phyloP scores from a whole-genome alignment of 257 asterid species.

The Nicotiana obtusifolia region DNA sequence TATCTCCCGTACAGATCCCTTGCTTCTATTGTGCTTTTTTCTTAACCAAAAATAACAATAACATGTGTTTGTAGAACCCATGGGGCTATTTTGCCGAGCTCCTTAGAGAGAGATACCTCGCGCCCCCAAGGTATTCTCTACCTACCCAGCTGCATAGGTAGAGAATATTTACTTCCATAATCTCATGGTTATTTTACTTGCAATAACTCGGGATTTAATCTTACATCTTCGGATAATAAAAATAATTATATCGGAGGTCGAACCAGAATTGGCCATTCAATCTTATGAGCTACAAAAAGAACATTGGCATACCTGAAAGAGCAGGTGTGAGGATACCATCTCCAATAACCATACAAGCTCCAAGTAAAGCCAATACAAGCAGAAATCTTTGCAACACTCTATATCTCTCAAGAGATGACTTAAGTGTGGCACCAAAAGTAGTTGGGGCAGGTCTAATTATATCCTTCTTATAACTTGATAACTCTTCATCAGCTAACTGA shows the following conservation, averaged over 20 bases:
- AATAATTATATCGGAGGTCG: neutral
- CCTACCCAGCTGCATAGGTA: too few species aligned
- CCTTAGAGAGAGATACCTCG: neutral
- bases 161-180: neutral
- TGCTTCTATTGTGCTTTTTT: neutral
- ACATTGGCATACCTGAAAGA: conserved; percentile 48
- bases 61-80: too few species aligned
- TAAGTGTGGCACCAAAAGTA: conserved; percentile 57
- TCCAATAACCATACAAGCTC: conserved; percentile 99
- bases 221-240: neutral
- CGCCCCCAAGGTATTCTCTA: too few species aligned
- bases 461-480: conserved; percentile 62
- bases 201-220: neutral
- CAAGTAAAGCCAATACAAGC: conserved; percentile 70
- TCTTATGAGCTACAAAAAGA: too few species aligned
- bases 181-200: neutral
- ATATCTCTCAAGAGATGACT: conserved; percentile 56
- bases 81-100: neutral
- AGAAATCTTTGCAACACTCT: conserved; percentile 69
- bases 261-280: neutral
- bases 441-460: conserved; percentile 46
- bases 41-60: neutral
- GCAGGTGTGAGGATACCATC: conserved; percentile 89
- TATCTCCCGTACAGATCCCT: neutral
- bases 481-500: conserved; percentile 75